Conservation (phyloP, 495 filamentous ascomycete genomes). For the Corynascus novoguineensis region DNA sequence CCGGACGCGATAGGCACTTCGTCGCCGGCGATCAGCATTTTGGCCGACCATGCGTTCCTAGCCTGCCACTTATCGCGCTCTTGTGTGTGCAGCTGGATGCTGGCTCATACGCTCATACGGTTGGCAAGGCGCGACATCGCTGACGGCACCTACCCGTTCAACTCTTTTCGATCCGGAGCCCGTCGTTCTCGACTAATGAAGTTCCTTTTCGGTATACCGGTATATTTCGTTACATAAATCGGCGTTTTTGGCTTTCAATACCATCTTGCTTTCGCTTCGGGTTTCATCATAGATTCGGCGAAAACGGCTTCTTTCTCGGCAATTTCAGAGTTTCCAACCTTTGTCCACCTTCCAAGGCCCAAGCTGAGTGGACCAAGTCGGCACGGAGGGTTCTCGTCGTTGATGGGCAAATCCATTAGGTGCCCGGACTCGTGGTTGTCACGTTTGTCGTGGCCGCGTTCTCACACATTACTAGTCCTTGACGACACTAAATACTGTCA, state of each 20-base stretch:
- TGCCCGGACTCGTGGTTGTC: not conserved
- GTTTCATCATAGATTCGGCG: constrained; percentile 33
- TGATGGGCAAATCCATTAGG: not conserved
- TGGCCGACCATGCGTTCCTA: not conserved
- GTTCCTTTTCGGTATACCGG: constrained; percentile 31
- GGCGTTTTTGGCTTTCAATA: constrained; percentile 31
- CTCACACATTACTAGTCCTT: not conserved
- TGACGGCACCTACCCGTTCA: not conserved
- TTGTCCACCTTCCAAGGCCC: not conserved
- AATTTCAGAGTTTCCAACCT: constrained; percentile 11
- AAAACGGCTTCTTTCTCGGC: constrained; percentile 13
- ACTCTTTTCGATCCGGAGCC: not conserved
- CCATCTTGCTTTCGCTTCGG: constrained; percentile 17
- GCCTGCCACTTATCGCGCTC: not conserved
- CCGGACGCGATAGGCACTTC: not conserved
- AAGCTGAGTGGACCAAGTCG: not conserved
- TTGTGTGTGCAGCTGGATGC: not conserved
- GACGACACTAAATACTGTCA: not conserved
- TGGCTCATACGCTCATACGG: no score
- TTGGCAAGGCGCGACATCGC: not conserved
- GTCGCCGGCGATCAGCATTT: not conserved
- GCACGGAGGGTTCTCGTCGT: not conserved
- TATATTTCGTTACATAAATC: constrained; percentile 28
- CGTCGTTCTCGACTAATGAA: constrained; percentile 27
- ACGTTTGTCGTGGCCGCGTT: not conserved